Evolutionary conservation across 768 basidiomycete species (phyloP), one percentile per base, ranked within the genome.

Genomic region (Boletus pseudo-olivaceus): DNA sequence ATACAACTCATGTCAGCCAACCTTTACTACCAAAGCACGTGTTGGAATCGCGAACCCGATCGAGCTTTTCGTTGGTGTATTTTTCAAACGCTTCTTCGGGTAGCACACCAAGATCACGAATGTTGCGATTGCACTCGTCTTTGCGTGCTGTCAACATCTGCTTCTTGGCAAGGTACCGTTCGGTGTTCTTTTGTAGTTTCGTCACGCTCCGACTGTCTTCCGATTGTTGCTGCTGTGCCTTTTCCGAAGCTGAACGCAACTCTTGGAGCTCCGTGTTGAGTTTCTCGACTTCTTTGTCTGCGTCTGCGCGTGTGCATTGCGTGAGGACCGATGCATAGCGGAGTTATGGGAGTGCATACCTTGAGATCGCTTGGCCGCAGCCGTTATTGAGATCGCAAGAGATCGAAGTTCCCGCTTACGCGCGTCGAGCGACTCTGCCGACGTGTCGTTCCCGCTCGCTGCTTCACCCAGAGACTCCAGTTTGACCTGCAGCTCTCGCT

Each of bases 41-140:
- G 7, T 37, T 3, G 5, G n/a, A 40, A 49, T 17, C 27, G 72
- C 87, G 44, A 48, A 95, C 95, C 71, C 85, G 80, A 62, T 98
- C 93, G n/a, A 90, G 79, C 65, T 89, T 87, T 60, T 91, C 90
- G 45, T 80, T 84, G 10, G 87, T 88, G 66, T 98, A 96, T 72
- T 98, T 98, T 67, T 92, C 87, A 62, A 95, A 98, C 0, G 97
- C 97, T 70, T 98, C 96, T 72, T 98, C 95, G 1, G 97, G 97
- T 15, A 98, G 73, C 0, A 98, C 94, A 34, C 97, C 97, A 12
- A 99, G 81, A 63, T 98, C 97, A 46, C 97, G 86, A 58, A 98
- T 97, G 69, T 89, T 94, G 62, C 93, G 83, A 67, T 90, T 96
- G 67, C 93, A 95, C 63, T 98, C 96, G 54, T 98, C 96, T 68